phyloP scores from a whole-genome alignment of 75 land plant genomes.

The Larix kaempferi region DNA sequence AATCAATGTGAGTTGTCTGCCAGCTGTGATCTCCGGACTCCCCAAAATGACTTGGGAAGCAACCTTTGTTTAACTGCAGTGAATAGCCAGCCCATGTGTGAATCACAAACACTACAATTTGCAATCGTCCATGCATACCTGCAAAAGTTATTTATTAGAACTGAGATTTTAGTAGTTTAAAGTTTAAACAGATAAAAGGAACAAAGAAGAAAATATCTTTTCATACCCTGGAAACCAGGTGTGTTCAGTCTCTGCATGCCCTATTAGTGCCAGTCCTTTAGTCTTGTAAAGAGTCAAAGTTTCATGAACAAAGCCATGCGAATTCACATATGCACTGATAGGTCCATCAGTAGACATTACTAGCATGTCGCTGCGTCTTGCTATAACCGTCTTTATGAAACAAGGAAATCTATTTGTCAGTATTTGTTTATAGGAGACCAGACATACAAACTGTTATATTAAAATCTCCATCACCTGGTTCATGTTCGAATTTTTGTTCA shows the following conservation, averaged over 20 bases:
- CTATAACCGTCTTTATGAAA: slow-evolving; percentile 24
- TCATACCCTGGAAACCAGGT: slow-evolving; percentile 99
- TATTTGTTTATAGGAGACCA: too few species aligned
- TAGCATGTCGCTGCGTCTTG: slow-evolving; percentile 91
- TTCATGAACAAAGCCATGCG: slow-evolving; percentile 94
- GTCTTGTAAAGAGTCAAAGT: slow-evolving; percentile 71
- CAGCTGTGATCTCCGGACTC: slow-evolving; percentile 75
- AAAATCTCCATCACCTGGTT: too few species aligned
- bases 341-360: slow-evolving; percentile 99
- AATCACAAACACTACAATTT: slow-evolving; percentile 63
- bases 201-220: not conserved
- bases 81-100: slow-evolving; percentile 92
- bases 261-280: slow-evolving; percentile 61
- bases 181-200: not conserved
- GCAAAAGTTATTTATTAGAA: slow-evolving; percentile 4
- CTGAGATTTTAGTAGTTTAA: not conserved
- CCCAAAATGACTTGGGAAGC: slow-evolving; percentile 87
- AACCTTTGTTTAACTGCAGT: slow-evolving; percentile 61
- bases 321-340: slow-evolving; percentile 87
- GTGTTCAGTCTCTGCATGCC: slow-evolving; percentile 57
- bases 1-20: slow-evolving; percentile 22
- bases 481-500: too few species aligned
- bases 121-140: slow-evolving; percentile 96
- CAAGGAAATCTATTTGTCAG: too few species aligned
- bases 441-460: too few species aligned